A percentile compares a stretch with the other conserved stretches of the same genome.
Evolutionary conservation across 2,329 filamentous ascomycete genomes (phyloP).

Genomic region (Coniochaeta ligniaria): DNA sequence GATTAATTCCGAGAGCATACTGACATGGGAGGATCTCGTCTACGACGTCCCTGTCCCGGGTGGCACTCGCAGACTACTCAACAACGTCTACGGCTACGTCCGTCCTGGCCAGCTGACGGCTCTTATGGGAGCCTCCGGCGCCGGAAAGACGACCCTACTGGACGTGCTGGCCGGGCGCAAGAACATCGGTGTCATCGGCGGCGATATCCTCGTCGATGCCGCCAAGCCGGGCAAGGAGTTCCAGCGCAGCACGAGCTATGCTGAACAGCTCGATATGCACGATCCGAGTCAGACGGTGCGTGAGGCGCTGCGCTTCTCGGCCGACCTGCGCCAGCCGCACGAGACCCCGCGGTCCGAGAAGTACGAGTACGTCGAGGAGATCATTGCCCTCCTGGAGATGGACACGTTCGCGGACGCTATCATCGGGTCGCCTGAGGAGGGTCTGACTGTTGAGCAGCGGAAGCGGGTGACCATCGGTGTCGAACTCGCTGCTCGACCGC

Average conservation of each 20-base stretch:
- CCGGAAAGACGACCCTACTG: slow-evolving; percentile 79
- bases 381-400: slow-evolving; percentile 50
- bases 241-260: slow-evolving; percentile 54
- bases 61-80: slow-evolving; percentile 48
- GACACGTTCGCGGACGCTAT: slow-evolving; percentile 52
- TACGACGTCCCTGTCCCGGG: slow-evolving; percentile 62
- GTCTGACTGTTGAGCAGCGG: slow-evolving; percentile 58
- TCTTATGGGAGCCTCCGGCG: slow-evolving; percentile 77
- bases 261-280: slow-evolving; percentile 56
- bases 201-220: slow-evolving; percentile 51
- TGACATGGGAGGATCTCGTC: slow-evolving; percentile 82
- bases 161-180: slow-evolving; percentile 63
- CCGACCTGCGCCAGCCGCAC: slow-evolving; percentile 50
- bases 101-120: slow-evolving; percentile 71
- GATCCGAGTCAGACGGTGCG: slow-evolving; percentile 56
- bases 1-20: slow-evolving; percentile 55
- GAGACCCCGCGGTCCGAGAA: slow-evolving; percentile 47
- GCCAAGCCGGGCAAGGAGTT: slow-evolving; percentile 50
- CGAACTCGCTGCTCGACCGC: slow-evolving; percentile 76
- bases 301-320: slow-evolving; percentile 57
- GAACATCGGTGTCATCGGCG: slow-evolving; percentile 53
- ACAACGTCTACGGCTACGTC: slow-evolving; percentile 59
- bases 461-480: slow-evolving; percentile 87
- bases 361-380: slow-evolving; percentile 52
- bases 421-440: slow-evolving; percentile 57